phyloP scores from a whole-genome alignment of 1,284 basidiomycete species.

The Cutaneotrichosporon sp. region DNA sequence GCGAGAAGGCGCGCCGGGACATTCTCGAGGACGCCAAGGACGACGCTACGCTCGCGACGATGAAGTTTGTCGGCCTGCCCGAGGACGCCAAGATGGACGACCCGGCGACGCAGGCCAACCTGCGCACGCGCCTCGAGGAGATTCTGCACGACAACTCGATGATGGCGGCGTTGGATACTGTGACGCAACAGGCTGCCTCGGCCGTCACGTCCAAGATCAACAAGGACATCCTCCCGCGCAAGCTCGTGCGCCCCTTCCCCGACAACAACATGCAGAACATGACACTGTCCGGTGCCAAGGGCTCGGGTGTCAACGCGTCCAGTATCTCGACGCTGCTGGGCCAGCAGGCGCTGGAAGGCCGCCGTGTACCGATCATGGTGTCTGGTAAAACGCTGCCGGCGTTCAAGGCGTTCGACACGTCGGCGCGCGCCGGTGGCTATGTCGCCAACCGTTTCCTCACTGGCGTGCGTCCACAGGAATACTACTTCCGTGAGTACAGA shows the following conservation, averaged over 20 bases:
- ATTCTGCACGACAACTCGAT: conserved; percentile 95
- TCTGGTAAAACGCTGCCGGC: conserved; percentile 97
- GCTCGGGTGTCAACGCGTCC: conserved; percentile 92
- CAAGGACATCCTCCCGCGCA: conserved; percentile 82
- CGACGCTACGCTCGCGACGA: conserved; percentile 78
- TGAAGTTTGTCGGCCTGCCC: conserved; percentile 56
- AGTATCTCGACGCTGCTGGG: conserved; percentile 97
- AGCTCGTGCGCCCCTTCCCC: conserved; percentile 87
- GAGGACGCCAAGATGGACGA: conserved; percentile 72
- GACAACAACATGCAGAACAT: conserved; percentile 99
- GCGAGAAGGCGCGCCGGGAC: conserved; percentile 65
- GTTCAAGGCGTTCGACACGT: conserved; percentile 95
- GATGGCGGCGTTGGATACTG: conserved; percentile 91
- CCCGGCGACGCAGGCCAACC: conserved; percentile 50
- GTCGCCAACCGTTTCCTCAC: conserved; percentile 99
- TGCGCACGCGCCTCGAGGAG: conserved; percentile 67
- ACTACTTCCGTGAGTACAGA: conserved; percentile 74
- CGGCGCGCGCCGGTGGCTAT: conserved; percentile 96
- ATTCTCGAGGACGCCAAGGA: conserved; percentile 65
- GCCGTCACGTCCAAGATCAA: conserved; percentile 83
- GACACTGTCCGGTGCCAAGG: conserved; percentile 98
- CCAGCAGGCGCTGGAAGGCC: conserved; percentile 96
- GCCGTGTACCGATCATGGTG: conserved; percentile 98
- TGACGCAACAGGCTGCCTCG: conserved; percentile 84
- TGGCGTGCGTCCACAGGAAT: conserved; percentile 96